These are phyloP conservation scores for Leccinum disarticulatum DNA, from an alignment of 768 basidiomycete genomes.

Conservation along the genomic window DNA sequence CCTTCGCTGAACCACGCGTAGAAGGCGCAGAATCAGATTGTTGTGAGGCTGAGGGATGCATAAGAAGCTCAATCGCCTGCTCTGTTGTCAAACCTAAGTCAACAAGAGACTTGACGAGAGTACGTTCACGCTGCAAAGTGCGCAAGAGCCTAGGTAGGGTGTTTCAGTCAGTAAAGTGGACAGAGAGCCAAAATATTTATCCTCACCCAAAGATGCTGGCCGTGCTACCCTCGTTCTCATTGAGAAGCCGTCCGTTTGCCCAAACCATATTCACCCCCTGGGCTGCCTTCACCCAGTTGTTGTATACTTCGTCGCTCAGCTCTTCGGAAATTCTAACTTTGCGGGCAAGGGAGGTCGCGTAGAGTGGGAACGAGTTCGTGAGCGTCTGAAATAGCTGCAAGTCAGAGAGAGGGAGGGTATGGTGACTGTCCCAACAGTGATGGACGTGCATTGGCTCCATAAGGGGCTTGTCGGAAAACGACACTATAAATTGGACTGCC, in stretches of 20 bases:
- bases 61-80: constrained; percentile 73
- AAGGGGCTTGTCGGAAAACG: constrained; percentile 52
- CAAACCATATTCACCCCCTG: constrained; percentile 62
- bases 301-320: constrained; percentile 54
- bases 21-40: constrained; percentile 28
- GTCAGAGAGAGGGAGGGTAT: constrained; percentile 14
- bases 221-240: constrained; percentile 64
- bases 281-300: constrained; percentile 53
- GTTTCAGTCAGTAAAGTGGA: constrained; percentile 7
- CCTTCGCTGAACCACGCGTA: constrained; percentile 12
- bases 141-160: constrained; percentile 53
- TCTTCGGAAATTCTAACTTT: constrained; percentile 55
- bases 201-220: constrained; percentile 49
- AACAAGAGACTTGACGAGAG: constrained; percentile 56
- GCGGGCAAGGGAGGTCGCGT: constrained; percentile 71
- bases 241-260: constrained; percentile 74
- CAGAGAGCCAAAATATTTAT: constrained; percentile 12
- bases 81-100: constrained; percentile 58
- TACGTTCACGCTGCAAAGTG: constrained; percentile 71
- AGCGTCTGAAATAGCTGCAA: constrained; percentile 52
- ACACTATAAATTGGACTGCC: constrained; percentile 71
- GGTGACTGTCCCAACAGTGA: constrained; percentile 22
- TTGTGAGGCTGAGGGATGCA: constrained; percentile 58
- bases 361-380: constrained; percentile 88
- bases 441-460: constrained; percentile 26